Evolutionary conservation across 768 basidiomycete genomes (phyloP), one percentile per base, ranked within the genome.

Genomic region (Panus rudis): DNA sequence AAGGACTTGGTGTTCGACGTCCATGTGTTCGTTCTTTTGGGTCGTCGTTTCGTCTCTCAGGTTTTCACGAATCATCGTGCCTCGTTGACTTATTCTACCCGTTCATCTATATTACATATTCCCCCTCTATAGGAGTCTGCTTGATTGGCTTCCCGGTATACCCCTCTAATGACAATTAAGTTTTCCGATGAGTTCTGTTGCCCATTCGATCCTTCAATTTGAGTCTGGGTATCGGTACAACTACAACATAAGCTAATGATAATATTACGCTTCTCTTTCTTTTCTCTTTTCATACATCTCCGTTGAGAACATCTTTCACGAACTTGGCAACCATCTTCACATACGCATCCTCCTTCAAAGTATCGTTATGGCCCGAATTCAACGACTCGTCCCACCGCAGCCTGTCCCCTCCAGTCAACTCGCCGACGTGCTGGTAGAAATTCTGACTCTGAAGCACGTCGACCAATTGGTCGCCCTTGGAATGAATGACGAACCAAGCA

Each of bases 401-500:
- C 16, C 24, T 45, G 6, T 50, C 54, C n/a, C 7, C n/a, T 3
- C 49, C 65, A 43, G 70, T 62, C 37, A 75, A 53, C 19, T 54
- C 46, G 31, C 47, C 52, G n/a, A 92, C 67, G 52, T 72, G 79
- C 0, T 61, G 57, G 48, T 73, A 70, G 67, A 90, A 84, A 12
- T 52, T 60, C 38, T 76, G 59, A 53, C 80, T 79, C 63, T 92
- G 88, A 16, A 60, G 49, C 13, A 62, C 41, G 53, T 91, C 76
- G 17, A 92, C 71, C 27, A 86, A 70, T 2, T 70, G 74, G 55
- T 92, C 89, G 16, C 76, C 81, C 40, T 59, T 67, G 4, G 88
- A 90, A 60, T 92, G 87, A 39, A 90, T 65, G 43, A 92, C 55
- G 23, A 85, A 63, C 90, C 88, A 92, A 11, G 52, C 63, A 30